phyloP scores from a whole-genome alignment of 2,329 filamentous ascomycete species.

The Trichophyton rubrum region DNA sequence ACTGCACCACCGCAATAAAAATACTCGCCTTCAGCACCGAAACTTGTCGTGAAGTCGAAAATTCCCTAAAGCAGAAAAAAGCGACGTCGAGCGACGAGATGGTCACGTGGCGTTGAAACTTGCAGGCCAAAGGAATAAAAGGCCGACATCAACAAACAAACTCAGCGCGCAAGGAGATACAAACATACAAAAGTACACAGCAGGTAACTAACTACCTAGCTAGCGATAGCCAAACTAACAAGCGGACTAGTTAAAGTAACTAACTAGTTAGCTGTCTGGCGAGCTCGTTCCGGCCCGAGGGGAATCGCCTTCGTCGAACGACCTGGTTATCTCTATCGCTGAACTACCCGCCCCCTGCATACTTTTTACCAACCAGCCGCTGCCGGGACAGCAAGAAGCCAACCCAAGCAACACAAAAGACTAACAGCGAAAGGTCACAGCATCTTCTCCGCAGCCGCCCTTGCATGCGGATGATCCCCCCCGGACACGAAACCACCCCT shows the following conservation, averaged over 20 bases:
- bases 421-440: background rate
- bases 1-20: background rate
- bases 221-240: too few species aligned
- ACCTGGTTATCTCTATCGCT: background rate
- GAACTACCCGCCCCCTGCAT: background rate
- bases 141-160: background rate
- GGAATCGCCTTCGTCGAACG: background rate
- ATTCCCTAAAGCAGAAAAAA: background rate
- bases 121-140: background rate
- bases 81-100: background rate
- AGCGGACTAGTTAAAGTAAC: too few species aligned
- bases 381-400: background rate
- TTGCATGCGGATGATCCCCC: constrained; percentile 8
- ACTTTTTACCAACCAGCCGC: background rate
- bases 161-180: background rate
- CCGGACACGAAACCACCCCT: constrained; percentile 6
- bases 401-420: background rate
- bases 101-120: background rate
- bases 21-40: background rate
- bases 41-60: background rate
- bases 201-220: background rate
- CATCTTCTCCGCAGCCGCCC: background rate
- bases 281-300: background rate
- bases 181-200: background rate
- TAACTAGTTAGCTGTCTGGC: too few species aligned